A percentile compares a stretch with the other conserved stretches of the same genome.
phyloP scores from a whole-genome alignment of 805 yeast genomes.

The Wickerhamomyces pijperi region DNA sequence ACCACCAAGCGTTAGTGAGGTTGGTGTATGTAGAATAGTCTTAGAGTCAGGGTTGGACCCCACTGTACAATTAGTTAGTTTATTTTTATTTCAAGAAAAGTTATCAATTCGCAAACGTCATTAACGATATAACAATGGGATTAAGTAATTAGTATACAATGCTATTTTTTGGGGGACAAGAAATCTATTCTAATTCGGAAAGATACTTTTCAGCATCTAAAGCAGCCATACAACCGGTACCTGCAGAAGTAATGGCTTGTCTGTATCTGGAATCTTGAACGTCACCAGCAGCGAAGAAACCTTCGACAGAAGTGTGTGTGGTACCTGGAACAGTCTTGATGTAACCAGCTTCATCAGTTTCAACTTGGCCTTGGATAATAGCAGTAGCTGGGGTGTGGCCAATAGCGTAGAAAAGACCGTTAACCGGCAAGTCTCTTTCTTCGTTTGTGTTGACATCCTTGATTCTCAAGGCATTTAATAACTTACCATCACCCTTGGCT shows the following conservation, averaged over 20 bases:
- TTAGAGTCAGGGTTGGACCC: background rate
- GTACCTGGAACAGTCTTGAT: constrained; percentile 85
- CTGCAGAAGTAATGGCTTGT: constrained; percentile 99
- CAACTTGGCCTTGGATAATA: constrained; percentile 61
- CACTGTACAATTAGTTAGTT: background rate
- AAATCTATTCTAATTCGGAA: constrained; percentile 38
- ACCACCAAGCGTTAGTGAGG: constrained; percentile 26
- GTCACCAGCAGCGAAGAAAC: constrained; percentile 98
- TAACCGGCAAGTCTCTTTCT: constrained; percentile 59
- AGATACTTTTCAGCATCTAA: constrained; percentile 83
- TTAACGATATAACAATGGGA: too few species aligned
- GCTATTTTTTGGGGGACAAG: too few species aligned
- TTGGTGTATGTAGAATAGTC: background rate
- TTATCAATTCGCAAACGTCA: too few species aligned
- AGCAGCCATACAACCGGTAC: constrained; percentile 99
- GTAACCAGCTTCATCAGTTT: constrained; percentile 83
- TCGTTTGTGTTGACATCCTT: constrained; percentile 66
- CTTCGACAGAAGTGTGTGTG: constrained; percentile 72
- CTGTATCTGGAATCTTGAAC: constrained; percentile 95
- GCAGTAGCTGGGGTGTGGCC: constrained; percentile 95
- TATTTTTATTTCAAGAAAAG: background rate
- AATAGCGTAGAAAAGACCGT: constrained; percentile 94
- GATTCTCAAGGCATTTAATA: constrained; percentile 53
- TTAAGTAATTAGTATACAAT: too few species aligned
- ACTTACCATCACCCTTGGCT: constrained; percentile 90